phyloP scores from a whole-genome alignment of 2,329 filamentous ascomycete genomes.

The Scedosporium minutisporum region DNA sequence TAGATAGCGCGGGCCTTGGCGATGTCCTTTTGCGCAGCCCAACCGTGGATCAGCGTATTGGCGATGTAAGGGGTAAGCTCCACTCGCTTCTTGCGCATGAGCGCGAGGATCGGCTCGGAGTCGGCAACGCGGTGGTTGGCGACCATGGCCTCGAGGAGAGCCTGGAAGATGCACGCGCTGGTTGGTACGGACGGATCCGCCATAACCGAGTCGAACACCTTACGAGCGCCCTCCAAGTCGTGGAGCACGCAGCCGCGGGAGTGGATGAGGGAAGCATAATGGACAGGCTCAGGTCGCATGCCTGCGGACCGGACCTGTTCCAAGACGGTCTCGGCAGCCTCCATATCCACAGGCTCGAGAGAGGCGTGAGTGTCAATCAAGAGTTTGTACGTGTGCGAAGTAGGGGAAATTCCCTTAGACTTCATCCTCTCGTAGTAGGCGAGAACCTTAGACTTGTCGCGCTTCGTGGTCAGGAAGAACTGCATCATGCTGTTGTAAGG shows the following conservation, averaged over 20 bases:
- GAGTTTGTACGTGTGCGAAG: slow-evolving; percentile 94
- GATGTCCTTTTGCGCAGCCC: slow-evolving; percentile 78
- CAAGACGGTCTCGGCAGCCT: slow-evolving; percentile 74
- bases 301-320: slow-evolving; percentile 66
- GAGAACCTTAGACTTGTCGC: slow-evolving; percentile 87
- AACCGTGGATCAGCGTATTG: slow-evolving; percentile 95
- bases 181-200: slow-evolving; percentile 55
- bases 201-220: slow-evolving; percentile 74
- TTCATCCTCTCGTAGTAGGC: slow-evolving; percentile 94
- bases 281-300: slow-evolving; percentile 76
- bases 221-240: slow-evolving; percentile 74
- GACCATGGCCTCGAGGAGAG: slow-evolving; percentile 93
- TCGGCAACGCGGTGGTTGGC: slow-evolving; percentile 79
- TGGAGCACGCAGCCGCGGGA: slow-evolving; percentile 90
- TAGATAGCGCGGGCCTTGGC: slow-evolving; percentile 71
- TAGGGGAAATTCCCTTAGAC: slow-evolving; percentile 75
- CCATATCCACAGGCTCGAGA: slow-evolving; percentile 82
- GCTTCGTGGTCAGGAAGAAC: slow-evolving; percentile 96
- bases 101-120: slow-evolving; percentile 61
- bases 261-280: slow-evolving; percentile 92
- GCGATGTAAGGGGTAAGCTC: slow-evolving; percentile 95
- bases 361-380: slow-evolving; percentile 93
- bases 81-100: slow-evolving; percentile 66
- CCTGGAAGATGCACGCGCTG: slow-evolving; percentile 86
- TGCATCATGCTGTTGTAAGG: slow-evolving; percentile 99